Evolutionary conservation across 2,329 filamentous ascomycete genomes (phyloP), one percentile per base, ranked within the genome.

Genomic region (Stachybotrys echinatus): DNA sequence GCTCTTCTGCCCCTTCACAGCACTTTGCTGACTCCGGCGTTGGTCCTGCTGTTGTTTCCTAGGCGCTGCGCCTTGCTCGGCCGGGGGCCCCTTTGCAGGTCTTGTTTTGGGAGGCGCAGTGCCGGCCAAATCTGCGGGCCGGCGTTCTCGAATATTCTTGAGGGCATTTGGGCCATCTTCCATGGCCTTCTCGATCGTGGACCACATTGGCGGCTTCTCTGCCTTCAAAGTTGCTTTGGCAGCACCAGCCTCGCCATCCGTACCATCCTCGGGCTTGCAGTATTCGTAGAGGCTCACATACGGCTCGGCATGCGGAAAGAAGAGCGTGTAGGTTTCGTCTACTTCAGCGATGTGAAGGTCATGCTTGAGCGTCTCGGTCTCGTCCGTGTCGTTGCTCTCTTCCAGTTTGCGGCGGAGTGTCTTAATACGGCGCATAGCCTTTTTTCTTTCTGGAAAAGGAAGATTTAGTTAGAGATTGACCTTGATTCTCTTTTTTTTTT

Each of bases 261-360:
- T 7, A 47, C 72, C 66, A 3, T 62, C 60, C 18, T 65, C 66
- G 12, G 56, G 53, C 50, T 61, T 55, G 39, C 56, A 53, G 50
- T 58, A 58, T 56, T 78, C 72, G 56, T 84, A 86, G 17, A 87
- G 63, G 58, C 81, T 83, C 55, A 88, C 75, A 66, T 94, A 94
- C 20, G 77, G 73, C 65, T 88, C 83, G 59, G 84, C 74, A 42
- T 88, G 79, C 2, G 89, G 89, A 54, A 81, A 88, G 66, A 85
- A 87, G 48, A 81, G 77, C 1, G 88, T 82, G 62, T 94, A 94
- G 58, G 88, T 84, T 54, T 88, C 73, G 61, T 92, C 88, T 12
- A 92, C 80, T 61, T 91, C 80, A 22, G 83, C 82, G 21, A 81
- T 73, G 62, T 89, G 85, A n/a, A 88, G 71, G 52, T 83, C 75